These are phyloP conservation scores for Raddia distichophylla DNA, from an alignment of 176 grass and related monocot genomes.

Conservation along the genomic window DNA sequence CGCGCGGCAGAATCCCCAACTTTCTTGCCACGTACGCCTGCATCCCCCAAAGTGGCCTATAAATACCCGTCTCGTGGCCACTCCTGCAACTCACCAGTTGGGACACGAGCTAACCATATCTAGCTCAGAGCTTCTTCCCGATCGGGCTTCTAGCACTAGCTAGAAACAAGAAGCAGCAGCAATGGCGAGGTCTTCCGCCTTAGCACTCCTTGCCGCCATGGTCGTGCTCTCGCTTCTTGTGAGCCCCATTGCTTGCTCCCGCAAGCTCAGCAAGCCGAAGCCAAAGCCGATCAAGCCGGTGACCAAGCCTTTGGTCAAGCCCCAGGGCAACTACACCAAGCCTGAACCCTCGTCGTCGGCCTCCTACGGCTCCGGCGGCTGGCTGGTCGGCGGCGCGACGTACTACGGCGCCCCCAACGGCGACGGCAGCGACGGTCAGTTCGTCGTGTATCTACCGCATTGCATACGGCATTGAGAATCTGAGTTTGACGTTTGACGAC, in stretches of 20 bases:
- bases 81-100: slow-evolving; percentile 43
- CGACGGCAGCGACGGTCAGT: slow-evolving; percentile 72
- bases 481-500: neutral
- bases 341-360: slow-evolving; percentile 7
- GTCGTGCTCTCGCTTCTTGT: slow-evolving; percentile 44
- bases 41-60: slow-evolving; percentile 21
- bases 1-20: slow-evolving; percentile 23
- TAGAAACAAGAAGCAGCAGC: slow-evolving; percentile 8
- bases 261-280: slow-evolving; percentile 39
- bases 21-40: slow-evolving; percentile 35
- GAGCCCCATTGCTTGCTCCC: slow-evolving; percentile 53
- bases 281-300: neutral
- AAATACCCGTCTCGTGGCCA: slow-evolving; percentile 31
- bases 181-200: slow-evolving; percentile 49
- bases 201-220: slow-evolving; percentile 22
- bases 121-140: neutral
- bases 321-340: slow-evolving; percentile 31
- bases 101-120: slow-evolving; percentile 40
- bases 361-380: slow-evolving; percentile 43
- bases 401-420: slow-evolving; percentile 78
- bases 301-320: slow-evolving; percentile 8
- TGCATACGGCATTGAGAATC: neutral
- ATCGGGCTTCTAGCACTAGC: neutral
- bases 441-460: neutral
- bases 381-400: slow-evolving; percentile 69